A percentile compares a stretch with the other conserved stretches of the same genome.
Conservation (phyloP, 225 moss, liverwort and hornwort genomes). For the Bryum argenteum region DNA sequence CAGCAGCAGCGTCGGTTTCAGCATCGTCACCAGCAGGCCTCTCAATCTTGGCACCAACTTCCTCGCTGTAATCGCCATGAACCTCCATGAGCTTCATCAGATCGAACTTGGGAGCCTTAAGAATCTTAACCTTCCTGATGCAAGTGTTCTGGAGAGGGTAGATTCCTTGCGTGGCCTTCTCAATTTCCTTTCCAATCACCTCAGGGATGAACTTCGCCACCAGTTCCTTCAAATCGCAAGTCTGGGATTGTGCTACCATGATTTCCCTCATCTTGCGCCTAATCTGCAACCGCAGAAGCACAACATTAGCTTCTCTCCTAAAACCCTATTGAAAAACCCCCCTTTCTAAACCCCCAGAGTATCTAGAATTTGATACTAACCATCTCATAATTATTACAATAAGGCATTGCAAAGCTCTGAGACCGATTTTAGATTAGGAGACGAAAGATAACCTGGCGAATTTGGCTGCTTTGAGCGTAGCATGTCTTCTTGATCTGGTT, state of each 20-base stretch:
- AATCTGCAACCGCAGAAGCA: slow-evolving; percentile 20
- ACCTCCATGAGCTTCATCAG: slow-evolving; percentile 38
- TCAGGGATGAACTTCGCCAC: slow-evolving; percentile 35
- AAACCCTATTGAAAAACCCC: neutral
- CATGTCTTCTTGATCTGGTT: slow-evolving; percentile 44
- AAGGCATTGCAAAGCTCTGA: neutral
- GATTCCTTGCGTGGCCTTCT: slow-evolving; percentile 34
- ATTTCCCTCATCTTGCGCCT: slow-evolving; percentile 37
- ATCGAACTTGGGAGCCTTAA: slow-evolving; percentile 22
- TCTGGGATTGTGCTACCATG: slow-evolving; percentile 24
- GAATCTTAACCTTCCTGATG: slow-evolving; percentile 12
- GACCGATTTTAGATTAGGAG: neutral
- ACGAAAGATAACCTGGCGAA: slow-evolving; percentile 24
- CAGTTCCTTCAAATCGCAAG: slow-evolving; percentile 32
- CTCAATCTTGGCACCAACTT: slow-evolving; percentile 45
- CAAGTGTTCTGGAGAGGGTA: slow-evolving; percentile 17
- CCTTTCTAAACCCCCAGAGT: neutral
- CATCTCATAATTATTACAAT: no score
- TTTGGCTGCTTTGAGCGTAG: slow-evolving; percentile 40
- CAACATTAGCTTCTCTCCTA: neutral
- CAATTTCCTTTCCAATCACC: slow-evolving; percentile 38
- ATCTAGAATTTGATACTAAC: no score
- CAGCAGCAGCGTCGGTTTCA: slow-evolving; percentile 24
- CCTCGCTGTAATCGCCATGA: slow-evolving; percentile 43
- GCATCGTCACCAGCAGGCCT: slow-evolving; percentile 40